phyloP scores from a whole-genome alignment of 768 basidiomycete species.

The Tylopilus intermedius region DNA sequence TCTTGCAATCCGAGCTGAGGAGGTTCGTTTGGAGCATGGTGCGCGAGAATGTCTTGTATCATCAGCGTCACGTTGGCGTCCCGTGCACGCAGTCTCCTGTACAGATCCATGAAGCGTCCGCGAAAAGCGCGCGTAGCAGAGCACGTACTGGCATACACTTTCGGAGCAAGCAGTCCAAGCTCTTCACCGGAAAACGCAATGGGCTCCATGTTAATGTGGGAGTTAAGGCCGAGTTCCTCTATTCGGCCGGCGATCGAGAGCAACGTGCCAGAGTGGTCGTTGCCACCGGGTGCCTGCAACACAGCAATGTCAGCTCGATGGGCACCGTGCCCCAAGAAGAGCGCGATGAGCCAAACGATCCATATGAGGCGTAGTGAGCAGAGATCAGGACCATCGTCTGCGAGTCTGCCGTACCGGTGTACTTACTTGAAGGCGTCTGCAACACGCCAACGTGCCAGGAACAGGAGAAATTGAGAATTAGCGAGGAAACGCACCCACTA shows the following conservation, averaged over 20 bases:
- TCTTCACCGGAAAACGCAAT: slow-evolving; percentile 89
- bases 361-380: slow-evolving; percentile 88
- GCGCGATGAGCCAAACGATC: slow-evolving; percentile 75
- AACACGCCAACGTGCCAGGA: neutral
- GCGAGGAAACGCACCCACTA: slow-evolving; percentile 43
- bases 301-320: neutral
- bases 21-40: slow-evolving; percentile 73
- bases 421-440: slow-evolving; percentile 36
- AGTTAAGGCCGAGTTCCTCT: slow-evolving; percentile 56
- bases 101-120: neutral
- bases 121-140: neutral
- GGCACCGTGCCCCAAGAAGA: neutral
- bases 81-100: slow-evolving; percentile 53
- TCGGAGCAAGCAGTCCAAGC: slow-evolving; percentile 78
- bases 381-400: slow-evolving; percentile 70
- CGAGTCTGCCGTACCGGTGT: slow-evolving; percentile 38
- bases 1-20: slow-evolving; percentile 80
- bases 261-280: slow-evolving; percentile 66
- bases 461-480: too few relatives aligned
- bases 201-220: slow-evolving; percentile 73
- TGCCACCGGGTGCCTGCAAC: slow-evolving; percentile 43
- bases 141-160: slow-evolving; percentile 69
- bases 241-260: slow-evolving; percentile 78
- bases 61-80: slow-evolving; percentile 62
- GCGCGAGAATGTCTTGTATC: slow-evolving; percentile 91